Conservation (phyloP, 1,284 basidiomycete species). For the Violaceomyces palustris region DNA sequence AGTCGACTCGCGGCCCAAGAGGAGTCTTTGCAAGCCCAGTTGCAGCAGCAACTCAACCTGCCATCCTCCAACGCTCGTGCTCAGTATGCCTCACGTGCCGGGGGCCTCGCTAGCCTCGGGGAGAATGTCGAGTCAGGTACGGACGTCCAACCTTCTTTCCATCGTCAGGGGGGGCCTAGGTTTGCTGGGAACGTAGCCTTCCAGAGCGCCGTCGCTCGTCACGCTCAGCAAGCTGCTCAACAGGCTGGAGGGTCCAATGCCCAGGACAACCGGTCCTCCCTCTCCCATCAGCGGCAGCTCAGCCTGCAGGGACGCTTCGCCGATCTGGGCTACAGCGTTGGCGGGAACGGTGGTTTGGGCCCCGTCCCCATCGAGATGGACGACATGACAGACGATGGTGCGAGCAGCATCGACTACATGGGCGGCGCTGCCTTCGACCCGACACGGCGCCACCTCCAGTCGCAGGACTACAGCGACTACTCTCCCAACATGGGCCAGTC, state of each 20-base stretch:
- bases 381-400: conserved; percentile 35
- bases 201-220: conserved; percentile 40
- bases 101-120: conserved; percentile 37
- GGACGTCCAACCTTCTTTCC: conserved; percentile 6
- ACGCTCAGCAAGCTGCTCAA: conserved; percentile 31
- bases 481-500: conserved; percentile 8
- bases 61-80: conserved; percentile 12
- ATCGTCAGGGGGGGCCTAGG: conserved; percentile 33
- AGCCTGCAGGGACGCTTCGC: conserved; percentile 39
- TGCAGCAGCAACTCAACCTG: conserved; percentile 43
- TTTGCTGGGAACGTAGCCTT: conserved; percentile 46
- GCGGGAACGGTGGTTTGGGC: conserved; percentile 9
- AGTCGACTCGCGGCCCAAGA: conserved; percentile 35
- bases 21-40: conserved; percentile 36
- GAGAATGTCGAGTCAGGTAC: conserved; percentile 25
- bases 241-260: conserved; percentile 9
- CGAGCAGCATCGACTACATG: conserved; percentile 35
- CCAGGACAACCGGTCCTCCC: conserved; percentile 14
- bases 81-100: conserved; percentile 26
- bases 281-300: conserved; percentile 35
- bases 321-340: conserved; percentile 38
- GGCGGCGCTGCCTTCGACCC: conserved; percentile 39
- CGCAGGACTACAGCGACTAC: conserved; percentile 9
- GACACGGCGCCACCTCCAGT: conserved; percentile 12
- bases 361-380: conserved; percentile 19